Conservation (phyloP, 2,329 filamentous ascomycete genomes). For the Cercospora zeae-maydis region DNA sequence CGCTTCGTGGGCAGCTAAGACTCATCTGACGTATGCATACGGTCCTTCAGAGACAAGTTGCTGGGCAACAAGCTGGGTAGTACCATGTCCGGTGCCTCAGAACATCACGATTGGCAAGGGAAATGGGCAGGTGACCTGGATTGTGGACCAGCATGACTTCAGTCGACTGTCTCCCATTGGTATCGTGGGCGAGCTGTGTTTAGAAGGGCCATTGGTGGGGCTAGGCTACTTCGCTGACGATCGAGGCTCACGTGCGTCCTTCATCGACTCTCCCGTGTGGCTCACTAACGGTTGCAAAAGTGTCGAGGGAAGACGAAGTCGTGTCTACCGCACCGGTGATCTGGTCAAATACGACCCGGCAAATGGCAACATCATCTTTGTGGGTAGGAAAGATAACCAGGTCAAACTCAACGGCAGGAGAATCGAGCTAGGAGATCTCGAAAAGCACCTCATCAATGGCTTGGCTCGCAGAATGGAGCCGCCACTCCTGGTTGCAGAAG, state of each 20-base stretch:
- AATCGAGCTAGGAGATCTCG: conserved; percentile 57
- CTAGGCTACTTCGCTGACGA: conserved; percentile 41
- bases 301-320: neutral
- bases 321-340: conserved; percentile 50
- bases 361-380: conserved; percentile 47
- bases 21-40: neutral
- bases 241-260: conserved; percentile 32
- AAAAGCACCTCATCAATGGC: conserved; percentile 27
- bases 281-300: neutral
- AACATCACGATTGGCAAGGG: conserved; percentile 36
- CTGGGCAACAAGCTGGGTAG: conserved; percentile 11
- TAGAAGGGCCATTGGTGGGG: conserved; percentile 46
- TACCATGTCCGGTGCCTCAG: conserved; percentile 5
- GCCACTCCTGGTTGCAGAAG: neutral
- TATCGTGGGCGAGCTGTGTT: conserved; percentile 45
- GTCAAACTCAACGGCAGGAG: conserved; percentile 64
- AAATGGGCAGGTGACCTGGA: conserved; percentile 32
- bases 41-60: conserved; percentile 14
- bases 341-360: conserved; percentile 54
- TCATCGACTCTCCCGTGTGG: conserved; percentile 32
- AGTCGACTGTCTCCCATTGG: conserved; percentile 41
- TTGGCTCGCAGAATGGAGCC: neutral
- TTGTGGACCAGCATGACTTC: conserved; percentile 30
- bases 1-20: neutral
- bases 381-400: conserved; percentile 55